A percentile compares a stretch with the other conserved stretches of the same genome.
Conservation (phyloP, 371 early-diverging fungal species). For the Cokeromyces recurvatus region DNA sequence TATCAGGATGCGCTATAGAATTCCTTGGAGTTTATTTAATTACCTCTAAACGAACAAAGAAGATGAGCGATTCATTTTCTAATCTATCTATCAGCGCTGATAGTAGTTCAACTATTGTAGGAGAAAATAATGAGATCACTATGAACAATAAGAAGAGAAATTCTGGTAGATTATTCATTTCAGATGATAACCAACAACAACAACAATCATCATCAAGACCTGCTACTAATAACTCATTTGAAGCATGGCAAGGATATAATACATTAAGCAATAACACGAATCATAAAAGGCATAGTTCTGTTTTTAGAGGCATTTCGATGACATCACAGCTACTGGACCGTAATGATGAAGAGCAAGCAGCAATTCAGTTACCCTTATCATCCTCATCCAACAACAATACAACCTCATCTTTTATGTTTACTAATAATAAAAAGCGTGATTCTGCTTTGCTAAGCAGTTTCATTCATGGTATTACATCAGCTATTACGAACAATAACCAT, state of each 20-base stretch:
- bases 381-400: constrained; percentile 17
- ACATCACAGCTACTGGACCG: constrained; percentile 44
- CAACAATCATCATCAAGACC: constrained; percentile 1
- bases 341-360: constrained; percentile 25
- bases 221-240: background rate
- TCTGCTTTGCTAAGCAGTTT: constrained; percentile 21
- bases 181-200: background rate
- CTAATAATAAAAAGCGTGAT: too few relatives aligned
- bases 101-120: constrained; percentile 13
- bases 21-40: constrained; percentile 72
- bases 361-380: constrained; percentile 9
- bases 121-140: constrained; percentile 13
- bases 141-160: constrained; percentile 7
- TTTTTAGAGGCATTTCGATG: constrained; percentile 43
- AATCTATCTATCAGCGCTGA: constrained; percentile 21
- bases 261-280: background rate
- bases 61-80: background rate
- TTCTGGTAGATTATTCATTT: background rate
- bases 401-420: constrained; percentile 4
- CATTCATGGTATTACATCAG: constrained; percentile 22
- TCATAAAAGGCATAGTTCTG: too few relatives aligned
- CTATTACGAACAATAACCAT: constrained; percentile 7
- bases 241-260: constrained; percentile 15
- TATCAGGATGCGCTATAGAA: constrained; percentile 58
- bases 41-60: constrained; percentile 50